Evolutionary conservation across 768 basidiomycete genomes (phyloP), one percentile per base, ranked within the genome.

Genomic region (Termitomyces heimii): DNA sequence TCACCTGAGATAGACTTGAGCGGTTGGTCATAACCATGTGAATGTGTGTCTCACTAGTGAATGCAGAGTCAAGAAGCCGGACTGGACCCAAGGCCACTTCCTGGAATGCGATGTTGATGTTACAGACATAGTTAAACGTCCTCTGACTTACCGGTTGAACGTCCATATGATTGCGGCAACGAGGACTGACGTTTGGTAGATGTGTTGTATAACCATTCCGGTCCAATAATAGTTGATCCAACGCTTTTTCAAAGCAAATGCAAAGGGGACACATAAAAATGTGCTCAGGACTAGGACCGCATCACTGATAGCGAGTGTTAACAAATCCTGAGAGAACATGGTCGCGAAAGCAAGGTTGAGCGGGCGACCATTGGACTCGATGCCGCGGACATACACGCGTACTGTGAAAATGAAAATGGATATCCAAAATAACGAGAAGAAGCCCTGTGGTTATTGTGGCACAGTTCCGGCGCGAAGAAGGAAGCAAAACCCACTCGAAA

Each of bases 1-100:
- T 86, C 58, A 87, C 82, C 83, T 86, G 28, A 40, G 3, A 8
- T 22, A 39, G 24, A 29, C 29, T 47, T 61, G 10, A 45, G 40
- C 8, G 8, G 34, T 18, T 29, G 37, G 32, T 43, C 31, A 43
- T 29, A 8, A 20, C 48, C 47, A 42, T 32, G 14, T 32, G 34
- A 34, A 24, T 1, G 14, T 49, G 34, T 34, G 18, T 72, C 82
- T 54, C 60, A 86, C 91, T 22, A 98, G 75, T 9, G 89, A 85
- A 68, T 98, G 95, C 49, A 94, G 71, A 0, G 89, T 95, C 49
- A 94, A 74, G 70, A 89, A 95, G 6, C 92, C 94, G 5, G 89
- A 91, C 67, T 98, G 95, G 5, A 98, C 95, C 95, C 95, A 98
- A 35, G 93, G 94, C 95, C 95, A 98, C 64, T 94, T 81, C 51